Conservation (phyloP, 129 eudicot genomes). For the Ambrosia artemisiifolia region DNA sequence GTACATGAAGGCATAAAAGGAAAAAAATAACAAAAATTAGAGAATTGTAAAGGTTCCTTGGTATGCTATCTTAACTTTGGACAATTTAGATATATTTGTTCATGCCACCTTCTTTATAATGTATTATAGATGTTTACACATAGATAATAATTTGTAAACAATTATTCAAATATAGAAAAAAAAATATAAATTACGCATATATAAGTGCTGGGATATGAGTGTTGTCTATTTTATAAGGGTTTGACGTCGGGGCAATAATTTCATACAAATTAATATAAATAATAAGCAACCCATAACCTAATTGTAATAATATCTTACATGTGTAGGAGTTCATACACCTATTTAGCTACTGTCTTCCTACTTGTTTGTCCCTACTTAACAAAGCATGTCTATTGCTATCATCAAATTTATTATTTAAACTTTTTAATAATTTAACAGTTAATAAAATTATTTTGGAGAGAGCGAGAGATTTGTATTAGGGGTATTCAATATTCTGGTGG, state of each 20-base stretch:
- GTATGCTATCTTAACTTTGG: no score
- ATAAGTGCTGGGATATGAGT: conserved; percentile 5
- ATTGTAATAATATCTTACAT: conserved; percentile 25
- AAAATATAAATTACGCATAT: background rate
- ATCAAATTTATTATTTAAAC: background rate
- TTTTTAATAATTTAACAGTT: background rate
- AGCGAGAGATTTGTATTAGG: background rate
- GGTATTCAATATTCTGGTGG: no score
- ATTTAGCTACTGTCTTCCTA: conserved; percentile 19
- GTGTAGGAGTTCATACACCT: conserved; percentile 18
- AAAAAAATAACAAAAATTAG: no score
- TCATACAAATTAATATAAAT: background rate
- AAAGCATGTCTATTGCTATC: conserved; percentile 12
- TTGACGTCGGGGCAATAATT: conserved; percentile 14
- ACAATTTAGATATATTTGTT: no score
- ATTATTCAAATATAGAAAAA: background rate
- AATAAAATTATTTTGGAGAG: no score
- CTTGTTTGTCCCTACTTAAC: conserved; percentile 20
- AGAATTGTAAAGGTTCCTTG: no score
- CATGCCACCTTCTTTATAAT: no score
- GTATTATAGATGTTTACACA: no score
- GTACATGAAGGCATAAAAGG: no score
- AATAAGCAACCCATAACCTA: conserved; percentile 30
- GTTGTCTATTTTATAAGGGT: conserved; percentile 19
- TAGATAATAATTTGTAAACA: no score